A percentile compares a stretch with the other conserved stretches of the same genome.
These are phyloP conservation scores for Dionaea muscipula DNA, from an alignment of 179 eudicot species.

Conservation along the genomic window DNA sequence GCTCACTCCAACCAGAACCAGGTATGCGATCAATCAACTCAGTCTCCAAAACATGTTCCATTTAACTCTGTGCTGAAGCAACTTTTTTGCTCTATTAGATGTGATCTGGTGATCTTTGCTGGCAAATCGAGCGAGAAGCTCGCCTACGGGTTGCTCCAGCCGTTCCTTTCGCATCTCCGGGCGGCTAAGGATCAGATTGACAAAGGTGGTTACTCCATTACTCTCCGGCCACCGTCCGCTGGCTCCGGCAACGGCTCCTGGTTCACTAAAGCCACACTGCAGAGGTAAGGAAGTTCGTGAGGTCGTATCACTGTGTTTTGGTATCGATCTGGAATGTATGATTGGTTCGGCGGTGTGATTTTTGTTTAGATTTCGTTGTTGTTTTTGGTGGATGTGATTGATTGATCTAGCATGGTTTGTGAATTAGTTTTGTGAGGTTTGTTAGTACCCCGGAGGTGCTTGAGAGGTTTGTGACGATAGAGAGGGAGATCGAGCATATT, in stretches of 20 bases:
- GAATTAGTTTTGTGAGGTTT: constrained; percentile 66
- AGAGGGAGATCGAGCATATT: constrained; percentile 62
- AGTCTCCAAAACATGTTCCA: no score
- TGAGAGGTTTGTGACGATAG: constrained; percentile 59
- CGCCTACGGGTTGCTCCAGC: constrained; percentile 62
- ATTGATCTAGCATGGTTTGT: constrained; percentile 3
- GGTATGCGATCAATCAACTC: constrained; percentile 22
- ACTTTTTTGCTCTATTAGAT: no score
- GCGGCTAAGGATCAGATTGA: constrained; percentile 62
- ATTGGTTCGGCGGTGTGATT: neutral
- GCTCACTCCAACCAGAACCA: constrained; percentile 77
- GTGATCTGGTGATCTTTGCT: constrained; percentile 62
- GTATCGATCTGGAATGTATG: no score
- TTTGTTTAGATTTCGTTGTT: neutral
- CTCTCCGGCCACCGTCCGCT: constrained; percentile 50
- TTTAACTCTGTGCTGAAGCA: no score
- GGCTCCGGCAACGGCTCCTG: constrained; percentile 28
- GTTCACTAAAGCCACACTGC: constrained; percentile 74
- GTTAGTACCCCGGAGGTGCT: constrained; percentile 70
- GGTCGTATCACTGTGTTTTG: no score
- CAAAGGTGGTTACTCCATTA: constrained; percentile 71
- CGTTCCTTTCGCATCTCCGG: constrained; percentile 49
- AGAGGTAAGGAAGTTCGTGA: constrained; percentile 36
- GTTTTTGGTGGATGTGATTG: neutral
- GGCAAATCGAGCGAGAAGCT: constrained; percentile 57